Conservation (phyloP, 1,284 basidiomycete species). For the Lentinula novae-zelandiae region DNA sequence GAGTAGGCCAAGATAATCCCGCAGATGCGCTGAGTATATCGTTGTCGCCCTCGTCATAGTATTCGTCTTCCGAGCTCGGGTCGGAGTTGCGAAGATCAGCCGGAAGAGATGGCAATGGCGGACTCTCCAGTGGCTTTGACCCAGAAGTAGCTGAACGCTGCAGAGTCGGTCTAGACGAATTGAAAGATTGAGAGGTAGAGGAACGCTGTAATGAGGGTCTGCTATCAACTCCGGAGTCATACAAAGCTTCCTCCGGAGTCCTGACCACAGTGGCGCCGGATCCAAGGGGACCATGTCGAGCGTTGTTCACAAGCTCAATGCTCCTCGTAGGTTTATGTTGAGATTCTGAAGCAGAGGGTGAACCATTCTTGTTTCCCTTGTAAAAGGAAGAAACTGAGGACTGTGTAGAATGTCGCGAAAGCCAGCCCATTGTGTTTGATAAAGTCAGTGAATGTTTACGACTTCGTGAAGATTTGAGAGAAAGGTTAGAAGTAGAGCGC, state of each 20-base stretch:
- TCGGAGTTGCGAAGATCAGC: conserved; percentile 8
- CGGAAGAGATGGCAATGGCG: conserved; percentile 55
- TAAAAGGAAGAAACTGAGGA: conserved; percentile 24
- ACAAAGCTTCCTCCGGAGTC: conserved; percentile 71
- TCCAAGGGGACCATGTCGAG: conserved; percentile 50
- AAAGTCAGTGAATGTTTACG: conserved; percentile 32
- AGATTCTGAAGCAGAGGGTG: conserved; percentile 41
- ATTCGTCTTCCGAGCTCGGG: conserved; percentile 20
- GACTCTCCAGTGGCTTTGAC: conserved; percentile 33
- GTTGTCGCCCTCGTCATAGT: conserved; percentile 2
- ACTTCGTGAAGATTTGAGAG: conserved; percentile 13
- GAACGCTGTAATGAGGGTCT: conserved; percentile 2
- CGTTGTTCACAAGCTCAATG: conserved; percentile 36
- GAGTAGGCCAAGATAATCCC: conserved; percentile 28
- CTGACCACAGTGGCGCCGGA: conserved; percentile 67
- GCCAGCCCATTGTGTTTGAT: conserved; percentile 48
- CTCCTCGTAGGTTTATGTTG: conserved; percentile 49
- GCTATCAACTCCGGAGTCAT: conserved; percentile 29
- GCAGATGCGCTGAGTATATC: conserved; percentile 6
- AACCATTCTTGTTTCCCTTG: conserved; percentile 35
- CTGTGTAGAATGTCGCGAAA: conserved; percentile 36
- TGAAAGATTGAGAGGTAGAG: neutral
- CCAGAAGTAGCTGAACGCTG: conserved; percentile 10
- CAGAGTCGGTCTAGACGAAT: conserved; percentile 1
- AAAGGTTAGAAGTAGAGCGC: conserved; percentile 3